A percentile compares a stretch with the other conserved stretches of the same genome.
These are phyloP conservation scores for Rosellinia necatrix DNA, from an alignment of 2,329 filamentous ascomycete species.

Conservation along the genomic window DNA sequence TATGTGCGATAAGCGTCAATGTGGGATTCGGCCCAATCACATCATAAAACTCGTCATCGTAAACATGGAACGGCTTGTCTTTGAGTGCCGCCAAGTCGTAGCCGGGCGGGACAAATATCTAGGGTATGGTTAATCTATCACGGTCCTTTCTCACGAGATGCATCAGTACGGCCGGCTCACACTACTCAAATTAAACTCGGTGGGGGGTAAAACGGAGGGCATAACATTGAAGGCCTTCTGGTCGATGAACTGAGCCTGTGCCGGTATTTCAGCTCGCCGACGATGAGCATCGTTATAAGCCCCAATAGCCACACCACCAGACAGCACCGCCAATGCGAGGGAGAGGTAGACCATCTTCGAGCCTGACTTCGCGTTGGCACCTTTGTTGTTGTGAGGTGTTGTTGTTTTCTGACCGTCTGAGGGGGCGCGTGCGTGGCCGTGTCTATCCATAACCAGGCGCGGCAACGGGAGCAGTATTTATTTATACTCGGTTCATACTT, in stretches of 20 bases:
- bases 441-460: not conserved
- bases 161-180: conserved; percentile 33
- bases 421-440: not conserved
- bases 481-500: conserved; percentile 13
- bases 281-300: conserved; percentile 23
- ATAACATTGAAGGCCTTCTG: conserved; percentile 51
- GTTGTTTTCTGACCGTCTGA: not conserved
- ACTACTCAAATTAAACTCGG: conserved; percentile 43
- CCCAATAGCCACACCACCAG: conserved; percentile 22
- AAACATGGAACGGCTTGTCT: conserved; percentile 51
- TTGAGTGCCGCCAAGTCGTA: conserved; percentile 44
- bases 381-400: not conserved
- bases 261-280: conserved; percentile 35
- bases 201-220: conserved; percentile 44
- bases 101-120: conserved; percentile 52
- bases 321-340: conserved; percentile 26
- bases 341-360: conserved; percentile 32
- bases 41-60: conserved; percentile 55
- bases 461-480: not conserved
- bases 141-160: not conserved
- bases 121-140: conserved; percentile 16
- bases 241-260: conserved; percentile 49
- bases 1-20: conserved; percentile 53
- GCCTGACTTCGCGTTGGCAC: not conserved
- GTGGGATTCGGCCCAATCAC: conserved; percentile 55